These are phyloP conservation scores for Protomyces gravidus DNA, from an alignment of 1,139 yeast species.

Conservation along the genomic window DNA sequence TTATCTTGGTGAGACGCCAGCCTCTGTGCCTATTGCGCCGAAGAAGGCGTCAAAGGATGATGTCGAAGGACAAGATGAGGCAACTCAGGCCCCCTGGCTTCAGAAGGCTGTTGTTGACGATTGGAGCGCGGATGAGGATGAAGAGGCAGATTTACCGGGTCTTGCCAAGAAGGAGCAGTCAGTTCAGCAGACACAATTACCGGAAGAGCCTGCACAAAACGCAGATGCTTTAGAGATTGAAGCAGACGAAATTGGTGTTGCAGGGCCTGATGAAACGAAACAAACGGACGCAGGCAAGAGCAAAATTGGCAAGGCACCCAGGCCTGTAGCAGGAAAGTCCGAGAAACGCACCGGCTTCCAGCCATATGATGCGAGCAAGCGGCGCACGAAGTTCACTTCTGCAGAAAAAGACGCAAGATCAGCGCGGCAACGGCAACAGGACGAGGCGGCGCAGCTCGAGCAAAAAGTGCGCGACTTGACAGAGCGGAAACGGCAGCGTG, in stretches of 20 bases:
- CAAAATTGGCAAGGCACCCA: neutral
- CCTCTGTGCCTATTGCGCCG: neutral
- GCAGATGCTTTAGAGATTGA: neutral
- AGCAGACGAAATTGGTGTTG: neutral
- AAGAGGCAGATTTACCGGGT: neutral
- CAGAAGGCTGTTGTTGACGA: neutral
- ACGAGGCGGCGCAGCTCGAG: conserved; percentile 1
- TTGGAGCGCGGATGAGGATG: neutral
- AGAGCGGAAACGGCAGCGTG: conserved; percentile 1
- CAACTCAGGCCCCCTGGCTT: neutral
- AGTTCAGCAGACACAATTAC: neutral
- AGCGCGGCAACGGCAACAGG: neutral
- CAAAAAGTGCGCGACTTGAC: neutral
- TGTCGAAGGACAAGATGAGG: neutral
- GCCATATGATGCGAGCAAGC: neutral
- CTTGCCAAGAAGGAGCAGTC: neutral
- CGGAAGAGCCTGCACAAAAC: neutral
- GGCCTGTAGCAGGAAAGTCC: neutral
- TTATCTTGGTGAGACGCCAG: neutral
- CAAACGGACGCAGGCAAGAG: neutral
- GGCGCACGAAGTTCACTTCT: neutral
- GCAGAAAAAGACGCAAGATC: neutral
- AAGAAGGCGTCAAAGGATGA: neutral
- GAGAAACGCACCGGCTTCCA: neutral
- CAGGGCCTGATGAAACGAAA: neutral